These are phyloP conservation scores for Colletotrichum trifolii DNA, from an alignment of 2,329 filamentous ascomycete genomes.

Conservation along the genomic window DNA sequence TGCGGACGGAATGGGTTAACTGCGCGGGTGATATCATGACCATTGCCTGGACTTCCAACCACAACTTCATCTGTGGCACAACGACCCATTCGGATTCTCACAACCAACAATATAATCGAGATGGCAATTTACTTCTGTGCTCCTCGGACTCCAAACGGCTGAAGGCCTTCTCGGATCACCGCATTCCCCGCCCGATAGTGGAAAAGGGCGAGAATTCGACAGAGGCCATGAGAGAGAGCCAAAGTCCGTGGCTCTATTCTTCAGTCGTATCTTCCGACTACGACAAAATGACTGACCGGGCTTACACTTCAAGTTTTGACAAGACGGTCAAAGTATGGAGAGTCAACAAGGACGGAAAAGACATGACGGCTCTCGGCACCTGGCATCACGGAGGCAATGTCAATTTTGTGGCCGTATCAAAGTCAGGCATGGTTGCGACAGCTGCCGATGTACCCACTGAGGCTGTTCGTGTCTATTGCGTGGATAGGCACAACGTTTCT, in stretches of 20 bases:
- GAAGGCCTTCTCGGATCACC: constrained; percentile 65
- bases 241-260: constrained; percentile 72
- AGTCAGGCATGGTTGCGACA: constrained; percentile 65
- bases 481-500: constrained; percentile 51
- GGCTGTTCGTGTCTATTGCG: constrained; percentile 68
- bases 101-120: constrained; percentile 75
- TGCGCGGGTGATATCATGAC: constrained; percentile 72
- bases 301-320: constrained; percentile 72
- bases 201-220: constrained; percentile 65
- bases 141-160: constrained; percentile 58
- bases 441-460: constrained; percentile 65
- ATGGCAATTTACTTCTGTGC: constrained; percentile 69
- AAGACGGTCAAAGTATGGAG: constrained; percentile 70
- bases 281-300: constrained; percentile 55
- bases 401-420: constrained; percentile 70
- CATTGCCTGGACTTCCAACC: constrained; percentile 65
- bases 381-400: constrained; percentile 70
- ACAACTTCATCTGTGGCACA: constrained; percentile 70
- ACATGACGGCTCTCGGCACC: constrained; percentile 59
- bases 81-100: constrained; percentile 71
- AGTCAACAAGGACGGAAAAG: constrained; percentile 48
- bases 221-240: constrained; percentile 66
- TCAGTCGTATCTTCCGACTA: constrained; percentile 73
- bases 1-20: constrained; percentile 66
- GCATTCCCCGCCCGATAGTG: constrained; percentile 65